Conservation (phyloP, 805 yeast species). For the Saturnispora silvae region DNA sequence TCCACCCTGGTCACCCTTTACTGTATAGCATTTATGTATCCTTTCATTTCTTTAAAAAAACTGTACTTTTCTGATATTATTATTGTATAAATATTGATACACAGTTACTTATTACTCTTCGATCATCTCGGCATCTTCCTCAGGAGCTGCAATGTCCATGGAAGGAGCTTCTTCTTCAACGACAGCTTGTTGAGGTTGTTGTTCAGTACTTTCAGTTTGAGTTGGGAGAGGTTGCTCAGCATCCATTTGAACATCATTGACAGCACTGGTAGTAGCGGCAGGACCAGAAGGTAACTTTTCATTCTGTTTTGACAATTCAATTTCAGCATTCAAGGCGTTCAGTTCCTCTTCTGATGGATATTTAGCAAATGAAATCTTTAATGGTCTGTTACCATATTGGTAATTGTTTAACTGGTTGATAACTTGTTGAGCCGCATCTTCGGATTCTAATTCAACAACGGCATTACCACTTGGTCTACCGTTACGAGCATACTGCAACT, state of each 20-base stretch:
- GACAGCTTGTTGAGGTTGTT: no score
- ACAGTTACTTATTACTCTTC: constrained; percentile 13
- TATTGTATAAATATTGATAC: background rate
- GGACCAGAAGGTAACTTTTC: background rate
- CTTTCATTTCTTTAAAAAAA: background rate
- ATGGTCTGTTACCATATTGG: constrained; percentile 72
- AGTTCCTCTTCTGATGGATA: constrained; percentile 11
- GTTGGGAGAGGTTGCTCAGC: no score
- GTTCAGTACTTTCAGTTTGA: no score
- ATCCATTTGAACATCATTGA: no score
- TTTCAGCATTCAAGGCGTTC: constrained; percentile 12
- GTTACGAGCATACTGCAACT: constrained; percentile 47
- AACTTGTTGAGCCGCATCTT: constrained; percentile 67
- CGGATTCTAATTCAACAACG: constrained; percentile 61
- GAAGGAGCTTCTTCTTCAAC: background rate
- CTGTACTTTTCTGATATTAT: background rate
- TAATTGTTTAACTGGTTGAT: constrained; percentile 67
- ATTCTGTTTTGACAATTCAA: constrained; percentile 7
- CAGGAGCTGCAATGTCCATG: constrained; percentile 4
- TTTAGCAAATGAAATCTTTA: constrained; percentile 59
- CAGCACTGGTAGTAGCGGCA: constrained; percentile 3
- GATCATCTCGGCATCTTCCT: constrained; percentile 18
- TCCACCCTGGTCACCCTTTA: no score
- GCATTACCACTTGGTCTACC: constrained; percentile 78
- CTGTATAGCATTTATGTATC: no score